Evolutionary conservation across 2,329 filamentous ascomycete species (phyloP), one percentile per base, ranked within the genome.

Genomic region (Sclerotinia minor): DNA sequence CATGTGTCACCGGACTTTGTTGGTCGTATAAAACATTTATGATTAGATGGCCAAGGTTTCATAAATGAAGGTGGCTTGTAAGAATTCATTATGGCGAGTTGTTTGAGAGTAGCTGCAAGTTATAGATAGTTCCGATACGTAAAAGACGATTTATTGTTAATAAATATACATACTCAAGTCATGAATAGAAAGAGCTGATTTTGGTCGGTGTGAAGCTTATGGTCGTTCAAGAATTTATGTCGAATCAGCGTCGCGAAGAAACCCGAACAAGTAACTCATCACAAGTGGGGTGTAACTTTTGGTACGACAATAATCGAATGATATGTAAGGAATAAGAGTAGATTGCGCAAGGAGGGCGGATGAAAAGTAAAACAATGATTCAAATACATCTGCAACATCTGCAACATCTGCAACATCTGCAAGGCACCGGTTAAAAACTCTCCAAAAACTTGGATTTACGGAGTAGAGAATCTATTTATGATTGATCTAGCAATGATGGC

Each of bases 51-150:
- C 45, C 59, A 61, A 26, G 59, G 32, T 61, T 41, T 38, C 29
- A 50, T 61, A 50, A 2, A 61, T 61, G 19, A 61, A 32, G 21
- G 45, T 61, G 59, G 59, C 59, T 61, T 50, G 59, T 15, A 26
- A 61, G 24, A 35, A 17, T 61, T 50, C 32, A 32, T 15, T 19
- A 61, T 21, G 29, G 21, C 53, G 45, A 19, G 29, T 24, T 19
- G 29, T 15, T 19, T 50, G 41, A 11, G 13, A 35, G 49, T 24
- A 29, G 21, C 8, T 50, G 15, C 4, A 24, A 49, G 9, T 15
- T 15, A 41, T 13, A 32, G 29, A 49, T 15, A 15, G 44, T 15
- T 13, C n/a, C 13, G 50, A 15, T n/a, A 50, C n/a, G 45, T 50
- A 50, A 50, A 60, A 32, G n/a, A 50, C 17, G 45, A 50, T 50